phyloP scores from a whole-genome alignment of 2,329 filamentous ascomycete genomes.

The Chrysosporium keratinophilum region DNA sequence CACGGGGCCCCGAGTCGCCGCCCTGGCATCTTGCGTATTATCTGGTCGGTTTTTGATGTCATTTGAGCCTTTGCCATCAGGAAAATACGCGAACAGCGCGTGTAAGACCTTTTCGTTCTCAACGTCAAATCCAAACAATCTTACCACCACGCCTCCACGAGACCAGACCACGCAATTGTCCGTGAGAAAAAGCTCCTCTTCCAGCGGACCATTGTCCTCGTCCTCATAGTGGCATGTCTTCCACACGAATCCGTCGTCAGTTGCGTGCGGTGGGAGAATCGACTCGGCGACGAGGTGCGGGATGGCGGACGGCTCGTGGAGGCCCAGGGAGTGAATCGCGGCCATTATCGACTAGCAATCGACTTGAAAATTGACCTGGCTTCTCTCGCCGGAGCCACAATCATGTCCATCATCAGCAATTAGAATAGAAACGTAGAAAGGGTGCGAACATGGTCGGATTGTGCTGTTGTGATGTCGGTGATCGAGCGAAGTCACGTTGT shows the following conservation, averaged over 20 bases:
- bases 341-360: slow-evolving; percentile 54
- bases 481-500: slow-evolving; percentile 8
- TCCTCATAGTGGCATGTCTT: slow-evolving; percentile 47
- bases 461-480: background rate
- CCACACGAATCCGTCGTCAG: slow-evolving; percentile 61
- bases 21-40: background rate
- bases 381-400: slow-evolving; percentile 18
- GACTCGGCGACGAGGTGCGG: slow-evolving; percentile 73
- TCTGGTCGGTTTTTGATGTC: background rate
- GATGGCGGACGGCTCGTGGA: slow-evolving; percentile 78
- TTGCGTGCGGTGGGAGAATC: slow-evolving; percentile 58
- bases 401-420: slow-evolving; percentile 24
- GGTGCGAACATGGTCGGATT: slow-evolving; percentile 15
- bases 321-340: slow-evolving; percentile 75
- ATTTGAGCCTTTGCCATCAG: slow-evolving; percentile 32
- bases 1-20: background rate
- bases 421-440: slow-evolving; percentile 14
- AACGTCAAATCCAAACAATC: slow-evolving; percentile 73
- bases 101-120: slow-evolving; percentile 82
- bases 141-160: slow-evolving; percentile 70
- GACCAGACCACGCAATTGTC: slow-evolving; percentile 77
- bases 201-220: slow-evolving; percentile 38
- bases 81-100: slow-evolving; percentile 75
- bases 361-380: slow-evolving; percentile 18
- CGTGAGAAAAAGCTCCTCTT: slow-evolving; percentile 74